phyloP scores from a whole-genome alignment of 2,329 filamentous ascomycete genomes.

The Fusarium anthophilum region DNA sequence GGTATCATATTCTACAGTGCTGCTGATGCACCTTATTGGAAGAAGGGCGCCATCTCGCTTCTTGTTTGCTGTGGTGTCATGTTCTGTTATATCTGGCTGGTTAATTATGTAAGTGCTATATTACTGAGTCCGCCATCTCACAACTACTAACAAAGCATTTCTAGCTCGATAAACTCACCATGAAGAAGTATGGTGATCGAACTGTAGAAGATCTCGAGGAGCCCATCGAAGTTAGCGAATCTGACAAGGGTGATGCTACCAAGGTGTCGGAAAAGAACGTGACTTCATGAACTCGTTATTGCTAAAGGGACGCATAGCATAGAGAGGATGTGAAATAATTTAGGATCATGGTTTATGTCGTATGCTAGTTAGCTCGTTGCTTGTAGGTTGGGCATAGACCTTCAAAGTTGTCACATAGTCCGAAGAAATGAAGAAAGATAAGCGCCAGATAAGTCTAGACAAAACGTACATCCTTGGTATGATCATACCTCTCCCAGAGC shows the following conservation, averaged over 20 bases:
- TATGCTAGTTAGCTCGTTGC: neutral
- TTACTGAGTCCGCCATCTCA: fast-evolving
- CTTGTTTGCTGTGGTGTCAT: constrained; percentile 23
- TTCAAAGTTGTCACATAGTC: neutral
- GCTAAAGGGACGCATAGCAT: too few relatives aligned
- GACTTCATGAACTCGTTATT: neutral
- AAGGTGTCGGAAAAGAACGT: neutral
- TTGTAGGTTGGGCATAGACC: neutral
- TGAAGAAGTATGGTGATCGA: constrained; percentile 4
- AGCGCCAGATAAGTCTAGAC: neutral
- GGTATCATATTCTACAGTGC: constrained; percentile 55
- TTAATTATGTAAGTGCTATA: constrained; percentile 7
- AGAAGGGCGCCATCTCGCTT: constrained; percentile 42
- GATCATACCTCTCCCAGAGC: neutral
- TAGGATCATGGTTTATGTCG: neutral
- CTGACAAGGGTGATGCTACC: neutral
- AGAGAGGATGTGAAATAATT: fast-evolving
- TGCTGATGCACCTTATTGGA: constrained; percentile 54
- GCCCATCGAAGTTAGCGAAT: neutral
- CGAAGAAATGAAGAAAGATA: neutral
- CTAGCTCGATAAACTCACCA: constrained; percentile 3
- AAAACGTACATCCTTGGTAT: neutral
- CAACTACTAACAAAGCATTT: neutral
- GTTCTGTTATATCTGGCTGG: constrained; percentile 32
- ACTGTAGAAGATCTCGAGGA: neutral